A percentile compares a stretch with the other conserved stretches of the same genome.
Conservation (phyloP, 768 basidiomycete species). For the Macrolepiota fuliginosa region DNA sequence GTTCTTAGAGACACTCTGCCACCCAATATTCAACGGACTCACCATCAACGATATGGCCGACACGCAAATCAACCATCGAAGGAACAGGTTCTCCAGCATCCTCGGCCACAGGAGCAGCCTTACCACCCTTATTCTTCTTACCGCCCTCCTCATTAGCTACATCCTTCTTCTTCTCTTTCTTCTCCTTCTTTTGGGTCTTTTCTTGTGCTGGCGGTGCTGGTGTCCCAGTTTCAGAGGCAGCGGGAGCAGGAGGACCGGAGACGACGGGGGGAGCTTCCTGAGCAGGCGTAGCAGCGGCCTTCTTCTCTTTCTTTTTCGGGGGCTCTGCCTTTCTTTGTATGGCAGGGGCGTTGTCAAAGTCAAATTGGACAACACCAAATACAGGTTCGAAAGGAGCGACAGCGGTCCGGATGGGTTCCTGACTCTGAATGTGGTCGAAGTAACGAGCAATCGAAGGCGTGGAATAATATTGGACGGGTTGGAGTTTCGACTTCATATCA, state of each 20-base stretch:
- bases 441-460: slow-evolving; percentile 87
- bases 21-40: slow-evolving; percentile 21
- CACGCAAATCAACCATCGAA: slow-evolving; percentile 95
- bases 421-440: slow-evolving; percentile 90
- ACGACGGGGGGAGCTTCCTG: slow-evolving; percentile 23
- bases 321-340: slow-evolving; percentile 69
- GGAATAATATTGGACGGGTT: slow-evolving; percentile 71
- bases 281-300: slow-evolving; percentile 29
- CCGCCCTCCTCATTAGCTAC: slow-evolving; percentile 28
- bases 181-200: slow-evolving; percentile 48
- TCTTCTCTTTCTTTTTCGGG: slow-evolving; percentile 77
- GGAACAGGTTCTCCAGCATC: slow-evolving; percentile 85
- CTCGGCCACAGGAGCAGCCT: slow-evolving; percentile 40
- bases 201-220: slow-evolving; percentile 14
- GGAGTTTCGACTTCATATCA: slow-evolving; percentile 57
- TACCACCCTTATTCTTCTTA: slow-evolving; percentile 42
- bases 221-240: slow-evolving; percentile 16
- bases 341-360: slow-evolving; percentile 74
- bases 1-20: slow-evolving; percentile 4
- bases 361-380: slow-evolving; percentile 60
- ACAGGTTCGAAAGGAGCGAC: slow-evolving; percentile 48
- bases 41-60: slow-evolving; percentile 93
- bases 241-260: background rate
- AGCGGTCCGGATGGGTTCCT: slow-evolving; percentile 56
- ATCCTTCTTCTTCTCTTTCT: slow-evolving; percentile 57